These are phyloP conservation scores for Hordeum marinum DNA, from an alignment of 176 grass and related monocot species.

Conservation along the genomic window DNA sequence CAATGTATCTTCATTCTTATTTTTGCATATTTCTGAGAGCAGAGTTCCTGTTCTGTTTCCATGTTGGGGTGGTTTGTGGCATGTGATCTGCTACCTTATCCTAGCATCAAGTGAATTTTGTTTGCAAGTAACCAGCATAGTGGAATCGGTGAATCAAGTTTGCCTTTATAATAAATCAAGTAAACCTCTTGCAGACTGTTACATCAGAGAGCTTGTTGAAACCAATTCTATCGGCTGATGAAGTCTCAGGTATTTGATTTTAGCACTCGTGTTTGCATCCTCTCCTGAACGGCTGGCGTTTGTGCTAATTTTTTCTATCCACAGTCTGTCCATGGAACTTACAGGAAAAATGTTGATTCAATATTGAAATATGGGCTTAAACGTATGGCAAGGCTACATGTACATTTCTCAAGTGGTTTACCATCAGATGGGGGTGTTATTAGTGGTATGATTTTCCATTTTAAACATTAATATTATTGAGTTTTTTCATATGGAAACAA, in stretches of 20 bases:
- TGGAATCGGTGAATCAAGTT: background rate
- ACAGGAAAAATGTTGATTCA: slow-evolving; percentile 66
- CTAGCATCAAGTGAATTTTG: background rate
- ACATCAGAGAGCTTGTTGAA: slow-evolving; percentile 81
- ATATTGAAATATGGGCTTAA: slow-evolving; percentile 76
- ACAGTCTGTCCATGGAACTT: slow-evolving; percentile 91
- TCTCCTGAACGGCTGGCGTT: background rate
- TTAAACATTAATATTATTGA: background rate
- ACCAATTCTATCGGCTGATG: slow-evolving; percentile 77
- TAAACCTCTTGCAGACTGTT: slow-evolving; percentile 49
- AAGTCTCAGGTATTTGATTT: slow-evolving; percentile 48
- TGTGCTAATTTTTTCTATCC: slow-evolving; percentile 32
- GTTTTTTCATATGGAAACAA: background rate
- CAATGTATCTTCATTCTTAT: background rate
- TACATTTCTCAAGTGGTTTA: slow-evolving; percentile 88
- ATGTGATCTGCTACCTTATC: background rate
- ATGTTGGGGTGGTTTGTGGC: background rate
- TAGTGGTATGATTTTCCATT: slow-evolving; percentile 54
- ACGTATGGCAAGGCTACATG: slow-evolving; percentile 72
- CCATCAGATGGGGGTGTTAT: slow-evolving; percentile 63
- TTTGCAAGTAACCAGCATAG: background rate
- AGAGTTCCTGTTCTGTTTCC: background rate
- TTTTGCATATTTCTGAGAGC: background rate
- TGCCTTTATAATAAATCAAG: slow-evolving; percentile 9
- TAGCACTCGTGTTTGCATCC: background rate